Base-by-base conservation (phyloP, 768 basidiomycete species). In the Leccinum ochraceum region DNA sequence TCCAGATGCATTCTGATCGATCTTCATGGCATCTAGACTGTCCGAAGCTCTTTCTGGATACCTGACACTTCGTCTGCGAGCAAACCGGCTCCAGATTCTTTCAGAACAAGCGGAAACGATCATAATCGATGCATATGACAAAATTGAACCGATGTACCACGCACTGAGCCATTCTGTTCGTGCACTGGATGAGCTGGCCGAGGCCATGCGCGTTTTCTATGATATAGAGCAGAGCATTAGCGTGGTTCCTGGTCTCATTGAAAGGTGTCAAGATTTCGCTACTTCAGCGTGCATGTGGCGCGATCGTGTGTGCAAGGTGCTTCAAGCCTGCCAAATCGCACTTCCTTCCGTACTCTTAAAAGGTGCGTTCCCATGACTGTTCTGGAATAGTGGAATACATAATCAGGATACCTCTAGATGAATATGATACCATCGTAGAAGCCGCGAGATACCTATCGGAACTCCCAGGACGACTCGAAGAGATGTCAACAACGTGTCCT, bases 391-490 rank as follows among this genome's bases (percentile, higher is more conserved):
- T 26, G 3, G 56, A 22, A 37, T 52, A 1, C 6, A 37, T 46
- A 51, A 57, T 46, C 4, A 53, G 26, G 54, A 16, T 11, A 8
- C 49, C 13, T 48, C 9, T 53, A 83, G 80, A 76, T 26, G 81
- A 83, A 62, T 62, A 75, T 14, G 54, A 67, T 10, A 20, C 69
- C 6, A 36, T 81, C 10, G 34, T 63, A 0, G 72, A 70, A 24
- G 78, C 76, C 34, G 64, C 66, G 46, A 63, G 54, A 28, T 61
- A 62, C 51, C 57, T 75, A 90, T n/a, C 92, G 66, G 58, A 65
- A n/a, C 65, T 76, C 36, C 73, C 64, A 22, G 63, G 28, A 11
- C 63, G 62, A 17, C 69, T 74, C 2, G 58, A 66, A 50, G 69
- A 73, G 44, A 74, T 74, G 71, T 59, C 60, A 16, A 55, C 13